Evolutionary conservation across 768 basidiomycete genomes (phyloP), one percentile per base, ranked within the genome.

Genomic region (Mycena rebaudengoi): DNA sequence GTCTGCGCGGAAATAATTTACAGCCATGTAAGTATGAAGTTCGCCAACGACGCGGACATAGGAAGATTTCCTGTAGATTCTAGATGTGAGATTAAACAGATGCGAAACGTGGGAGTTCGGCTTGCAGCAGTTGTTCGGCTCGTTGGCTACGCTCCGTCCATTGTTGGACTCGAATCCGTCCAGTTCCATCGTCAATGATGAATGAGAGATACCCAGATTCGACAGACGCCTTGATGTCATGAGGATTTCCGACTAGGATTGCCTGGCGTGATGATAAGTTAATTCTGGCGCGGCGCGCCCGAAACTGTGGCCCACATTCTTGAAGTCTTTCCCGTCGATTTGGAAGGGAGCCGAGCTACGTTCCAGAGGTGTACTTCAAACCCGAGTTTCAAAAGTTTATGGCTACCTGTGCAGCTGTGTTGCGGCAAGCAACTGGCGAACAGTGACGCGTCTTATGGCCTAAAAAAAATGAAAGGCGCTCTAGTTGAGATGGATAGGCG

Each of bases 21-120:
- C 21, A 20, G 65, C 68, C 18, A 60, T 67, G 26, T 53, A 70
- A 0, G 58, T 32, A 13, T 67, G 62, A n/a, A 79, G 61, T 14
- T 70, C 55, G 6, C 76, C 78, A 29, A 74, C 26, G 44, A 70
- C 68, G 37, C 65, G 71, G 46, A 67, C 65, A 28, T 48, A 62
- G 6, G 30, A 21, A 30, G 20, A 40, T 21, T 60, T 29, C 20
- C 58, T 60, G 32, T 30, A 25, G 10, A 32, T 32, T 33, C 29
- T 5, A 20, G 32, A 18, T 21, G n/a, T 29, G 44, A 60, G 40
- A 40, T 20, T 13, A 30, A 23, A 29, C 14, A 40, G n/a, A n/a
- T n/a, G n/a, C n/a, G n/a, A 50, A 41, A 12, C 14, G 32, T 21
- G 1, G 32, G 23, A 7, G 23, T 4, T 23, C 13, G 20, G 58